Evolutionary conservation across 1,284 basidiomycete species (phyloP).

Genomic region (Apiotrichum gracile): DNA sequence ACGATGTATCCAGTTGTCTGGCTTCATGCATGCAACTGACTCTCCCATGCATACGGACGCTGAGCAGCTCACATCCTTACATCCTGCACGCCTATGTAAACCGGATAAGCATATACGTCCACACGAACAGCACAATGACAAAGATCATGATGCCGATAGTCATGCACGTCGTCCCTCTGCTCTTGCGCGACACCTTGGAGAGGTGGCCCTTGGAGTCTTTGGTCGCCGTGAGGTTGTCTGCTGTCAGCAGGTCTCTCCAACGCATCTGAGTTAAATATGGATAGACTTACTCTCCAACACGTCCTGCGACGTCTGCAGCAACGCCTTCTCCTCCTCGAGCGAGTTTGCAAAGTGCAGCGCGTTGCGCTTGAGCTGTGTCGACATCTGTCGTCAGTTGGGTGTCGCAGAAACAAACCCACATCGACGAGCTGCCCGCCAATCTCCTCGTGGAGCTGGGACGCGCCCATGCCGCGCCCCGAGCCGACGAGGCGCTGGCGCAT

Average conservation of each 20-base stretch:
- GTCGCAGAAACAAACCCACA: slow-evolving; percentile 22
- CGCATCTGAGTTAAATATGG: neutral
- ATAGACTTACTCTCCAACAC: slow-evolving; percentile 39
- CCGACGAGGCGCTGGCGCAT: slow-evolving; percentile 14
- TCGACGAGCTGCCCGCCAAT: slow-evolving; percentile 46
- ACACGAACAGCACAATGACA: slow-evolving; percentile 44
- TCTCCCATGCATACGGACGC: neutral
- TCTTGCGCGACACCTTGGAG: slow-evolving; percentile 38
- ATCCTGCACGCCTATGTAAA: slow-evolving; percentile 26
- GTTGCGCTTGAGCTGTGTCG: slow-evolving; percentile 45
- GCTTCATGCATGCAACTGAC: neutral
- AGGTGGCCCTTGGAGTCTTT: slow-evolving; percentile 39
- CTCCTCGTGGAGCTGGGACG: slow-evolving; percentile 45
- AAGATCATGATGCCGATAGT: slow-evolving; percentile 39
- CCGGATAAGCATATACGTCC: slow-evolving; percentile 48
- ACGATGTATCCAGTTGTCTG: no score
- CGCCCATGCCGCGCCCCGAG: slow-evolving; percentile 21
- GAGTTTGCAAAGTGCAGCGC: slow-evolving; percentile 46
- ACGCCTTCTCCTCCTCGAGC: slow-evolving; percentile 45
- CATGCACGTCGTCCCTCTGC: slow-evolving; percentile 46
- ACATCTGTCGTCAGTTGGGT: slow-evolving; percentile 41
- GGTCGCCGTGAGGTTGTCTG: slow-evolving; percentile 42
- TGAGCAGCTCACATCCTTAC: neutral
- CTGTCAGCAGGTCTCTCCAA: neutral
- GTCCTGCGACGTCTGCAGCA: slow-evolving; percentile 41